A percentile compares a stretch with the other conserved stretches of the same genome.
phyloP scores from a whole-genome alignment of 148 eudicot species.

The Chenopodium album region DNA sequence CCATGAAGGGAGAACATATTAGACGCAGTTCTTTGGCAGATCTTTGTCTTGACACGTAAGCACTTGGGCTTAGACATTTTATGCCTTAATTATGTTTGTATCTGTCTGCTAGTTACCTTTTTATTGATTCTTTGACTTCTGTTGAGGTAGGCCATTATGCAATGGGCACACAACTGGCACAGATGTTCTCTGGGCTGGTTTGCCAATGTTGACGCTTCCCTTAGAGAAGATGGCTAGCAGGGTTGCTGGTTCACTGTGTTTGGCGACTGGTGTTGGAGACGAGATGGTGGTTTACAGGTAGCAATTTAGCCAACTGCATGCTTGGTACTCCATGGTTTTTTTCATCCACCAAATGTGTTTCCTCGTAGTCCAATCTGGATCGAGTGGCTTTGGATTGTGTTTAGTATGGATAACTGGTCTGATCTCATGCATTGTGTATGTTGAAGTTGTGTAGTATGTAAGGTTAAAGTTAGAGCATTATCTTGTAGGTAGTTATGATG shows the following conservation, averaged over 20 bases:
- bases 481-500: background rate
- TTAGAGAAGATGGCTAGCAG: slow-evolving; percentile 96
- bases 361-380: background rate
- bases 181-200: slow-evolving; percentile 98
- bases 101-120: background rate
- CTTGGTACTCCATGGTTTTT: background rate
- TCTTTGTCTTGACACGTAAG: slow-evolving; percentile 92
- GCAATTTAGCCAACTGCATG: background rate
- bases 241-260: slow-evolving; percentile 93
- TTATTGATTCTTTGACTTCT: slow-evolving; percentile 13
- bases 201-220: slow-evolving; percentile 93
- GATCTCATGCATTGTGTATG: background rate
- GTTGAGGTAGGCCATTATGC: slow-evolving; percentile 71
- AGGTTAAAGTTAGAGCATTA: background rate
- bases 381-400: background rate
- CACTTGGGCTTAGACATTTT: background rate
- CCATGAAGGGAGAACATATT: slow-evolving; percentile 89
- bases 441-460: background rate
- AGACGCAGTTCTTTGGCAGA: slow-evolving; percentile 92
- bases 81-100: background rate
- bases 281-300: slow-evolving; percentile 91
- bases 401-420: background rate
- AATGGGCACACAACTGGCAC: slow-evolving; percentile 98
- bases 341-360: background rate
- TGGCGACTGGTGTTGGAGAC: slow-evolving; percentile 90